Percentiles rank a stretch among this genome's conserved stretches.
Evolutionary conservation across 2,329 filamentous ascomycete species (phyloP).

Genomic region (Aspergillus amoenus): DNA sequence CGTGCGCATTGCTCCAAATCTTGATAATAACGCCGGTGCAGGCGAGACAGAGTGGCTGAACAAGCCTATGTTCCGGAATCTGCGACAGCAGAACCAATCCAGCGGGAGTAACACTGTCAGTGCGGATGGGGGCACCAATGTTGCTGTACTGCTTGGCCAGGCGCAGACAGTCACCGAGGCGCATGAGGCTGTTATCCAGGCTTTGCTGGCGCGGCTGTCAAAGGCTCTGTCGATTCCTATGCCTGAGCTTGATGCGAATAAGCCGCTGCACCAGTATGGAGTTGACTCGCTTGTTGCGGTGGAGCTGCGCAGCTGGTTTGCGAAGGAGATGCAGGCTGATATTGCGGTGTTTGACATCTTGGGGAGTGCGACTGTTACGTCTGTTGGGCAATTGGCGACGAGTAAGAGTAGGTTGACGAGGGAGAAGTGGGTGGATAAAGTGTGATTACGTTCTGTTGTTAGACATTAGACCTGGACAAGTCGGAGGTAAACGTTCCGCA

Average conservation of each 20-base stretch:
- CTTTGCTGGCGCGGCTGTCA: background rate
- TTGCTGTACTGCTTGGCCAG: background rate
- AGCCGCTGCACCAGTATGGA: background rate
- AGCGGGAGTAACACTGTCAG: background rate
- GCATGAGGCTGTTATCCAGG: background rate
- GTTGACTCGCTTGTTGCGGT: conserved; percentile 6
- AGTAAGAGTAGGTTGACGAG: background rate
- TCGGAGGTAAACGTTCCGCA: background rate
- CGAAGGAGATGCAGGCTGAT: conserved; percentile 2
- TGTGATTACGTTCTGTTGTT: background rate
- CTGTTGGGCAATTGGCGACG: background rate
- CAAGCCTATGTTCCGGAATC: background rate
- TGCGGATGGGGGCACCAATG: background rate
- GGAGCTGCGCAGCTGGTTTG: conserved; percentile 8
- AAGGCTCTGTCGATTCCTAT: background rate
- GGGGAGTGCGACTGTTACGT: background rate
- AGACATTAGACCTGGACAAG: too few relatives aligned
- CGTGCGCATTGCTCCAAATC: background rate
- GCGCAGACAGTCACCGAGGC: background rate
- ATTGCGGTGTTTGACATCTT: conserved; percentile 5
- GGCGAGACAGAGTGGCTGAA: background rate
- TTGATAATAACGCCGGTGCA: background rate
- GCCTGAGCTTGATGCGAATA: background rate
- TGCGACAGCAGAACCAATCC: background rate
- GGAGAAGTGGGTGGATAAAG: background rate